Base-by-base conservation (phyloP, 2,329 filamentous ascomycete genomes). In the Trichoderma sp. region DNA sequence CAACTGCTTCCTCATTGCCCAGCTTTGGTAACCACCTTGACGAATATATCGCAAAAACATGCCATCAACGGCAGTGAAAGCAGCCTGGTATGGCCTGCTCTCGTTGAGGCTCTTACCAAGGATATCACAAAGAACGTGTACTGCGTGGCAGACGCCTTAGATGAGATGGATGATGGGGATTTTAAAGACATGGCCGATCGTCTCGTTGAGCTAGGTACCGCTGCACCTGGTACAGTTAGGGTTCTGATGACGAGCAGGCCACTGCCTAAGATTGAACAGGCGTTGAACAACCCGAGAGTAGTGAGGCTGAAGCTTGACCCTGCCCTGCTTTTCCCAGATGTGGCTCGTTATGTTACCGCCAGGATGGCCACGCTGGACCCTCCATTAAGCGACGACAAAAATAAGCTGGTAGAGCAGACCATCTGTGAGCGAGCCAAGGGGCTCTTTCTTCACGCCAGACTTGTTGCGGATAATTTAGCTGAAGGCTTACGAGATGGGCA, bases 111-210 rank as follows among this genome's bases (percentile, higher is more conserved):
- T 27, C 34, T 58, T 15, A 39, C 54, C 34, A 58, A 27, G 34
- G 13, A 19, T 17, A 17, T 58, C 54, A 10, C 34, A n/a, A 58
- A 58, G 54, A 58, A 39, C 39, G 34, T 58, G 22, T 58, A 58
- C 54, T 58, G 54, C 54, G 34, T 58, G 19, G 54, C 39, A 17
- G 54, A 58, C 22, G 54, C 54, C 12, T 39, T 58, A n/a, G 54
- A 58, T 58, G 54, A 58, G 54, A 58, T 58, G 54, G 54, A 58
- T 17, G 54, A 58, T 39, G 54, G 34, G 9, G 54, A 58, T 10
- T 58, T 58, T 12, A 13, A 58, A 34, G 54, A 15, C 34, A 58
- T 58, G 54, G 15, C 34, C 22, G 13, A 17, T 27, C 54, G 54
- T 2, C 54, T 48, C 5, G 3, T 48, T 48, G 42, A 48, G n/a